Evolutionary conservation across 1,284 basidiomycete genomes (phyloP).

Genomic region (Pseudozyma sp.): DNA sequence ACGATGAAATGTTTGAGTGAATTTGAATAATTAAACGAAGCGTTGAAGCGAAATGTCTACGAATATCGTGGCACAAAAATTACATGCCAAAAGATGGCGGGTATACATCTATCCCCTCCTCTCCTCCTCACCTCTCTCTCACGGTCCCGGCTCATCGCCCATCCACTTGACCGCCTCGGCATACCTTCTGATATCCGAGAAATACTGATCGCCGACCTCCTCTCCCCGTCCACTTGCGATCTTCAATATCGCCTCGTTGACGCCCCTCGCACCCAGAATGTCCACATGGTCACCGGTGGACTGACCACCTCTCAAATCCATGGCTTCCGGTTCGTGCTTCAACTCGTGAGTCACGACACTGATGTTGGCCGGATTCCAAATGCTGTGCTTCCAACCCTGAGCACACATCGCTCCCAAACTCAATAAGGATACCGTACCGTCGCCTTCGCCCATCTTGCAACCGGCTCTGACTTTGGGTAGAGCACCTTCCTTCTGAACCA

Average conservation of each 20-base stretch:
- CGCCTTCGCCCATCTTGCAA: conserved; percentile 73
- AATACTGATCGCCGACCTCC: conserved; percentile 74
- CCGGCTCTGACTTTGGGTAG: conserved; percentile 58
- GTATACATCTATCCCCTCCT: too few species aligned
- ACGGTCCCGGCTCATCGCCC: conserved; percentile 26
- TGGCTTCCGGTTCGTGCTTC: conserved; percentile 80
- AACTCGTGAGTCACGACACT: conserved; percentile 88
- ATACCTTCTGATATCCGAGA: conserved; percentile 77
- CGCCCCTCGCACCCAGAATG: conserved; percentile 84
- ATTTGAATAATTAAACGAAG: too few species aligned
- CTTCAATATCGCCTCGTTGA: conserved; percentile 92
- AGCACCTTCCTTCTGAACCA: conserved; percentile 45
- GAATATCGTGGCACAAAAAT: too few species aligned
- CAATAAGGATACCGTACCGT: conserved; percentile 91
- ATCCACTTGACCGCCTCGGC: conserved; percentile 55
- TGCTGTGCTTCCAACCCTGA: conserved; percentile 84
- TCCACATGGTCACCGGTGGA: conserved; percentile 78
- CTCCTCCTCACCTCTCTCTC: background rate
- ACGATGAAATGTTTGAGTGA: too few species aligned
- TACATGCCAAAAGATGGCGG: too few species aligned
- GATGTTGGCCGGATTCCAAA: conserved; percentile 90
- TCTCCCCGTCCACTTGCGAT: conserved; percentile 77
- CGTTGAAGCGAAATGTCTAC: too few species aligned
- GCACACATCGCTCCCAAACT: conserved; percentile 96
- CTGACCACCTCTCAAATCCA: conserved; percentile 87